Conservation (phyloP, 1,284 basidiomycete genomes). For the Chiua sp. region DNA sequence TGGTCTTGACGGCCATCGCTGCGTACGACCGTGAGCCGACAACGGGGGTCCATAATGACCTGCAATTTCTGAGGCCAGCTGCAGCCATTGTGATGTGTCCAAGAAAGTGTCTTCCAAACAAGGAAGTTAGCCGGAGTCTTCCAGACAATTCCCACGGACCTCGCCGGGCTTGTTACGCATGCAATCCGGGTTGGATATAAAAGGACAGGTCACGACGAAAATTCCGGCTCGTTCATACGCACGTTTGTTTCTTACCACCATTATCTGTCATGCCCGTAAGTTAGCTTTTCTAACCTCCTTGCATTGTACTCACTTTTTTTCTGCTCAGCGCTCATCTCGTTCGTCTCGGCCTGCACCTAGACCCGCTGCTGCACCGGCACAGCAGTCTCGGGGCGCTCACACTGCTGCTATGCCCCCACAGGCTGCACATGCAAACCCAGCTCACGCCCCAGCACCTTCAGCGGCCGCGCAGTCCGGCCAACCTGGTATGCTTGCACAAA, state of each 20-base stretch:
- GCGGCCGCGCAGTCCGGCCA: slow-evolving; percentile 36
- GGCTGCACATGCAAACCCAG: slow-evolving; percentile 48
- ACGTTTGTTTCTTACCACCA: slow-evolving; percentile 27
- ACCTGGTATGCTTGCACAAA: slow-evolving; percentile 77
- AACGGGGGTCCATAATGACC: slow-evolving; percentile 8
- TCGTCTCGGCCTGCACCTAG: slow-evolving; percentile 63
- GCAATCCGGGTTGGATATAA: slow-evolving; percentile 21
- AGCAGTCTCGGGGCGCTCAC: slow-evolving; percentile 39
- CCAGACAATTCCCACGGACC: slow-evolving; percentile 20
- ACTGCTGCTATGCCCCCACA: slow-evolving; percentile 35
- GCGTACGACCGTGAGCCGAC: slow-evolving; percentile 25
- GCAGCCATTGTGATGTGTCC: slow-evolving; percentile 9
- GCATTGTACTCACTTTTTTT: slow-evolving; percentile 8
- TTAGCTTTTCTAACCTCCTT: slow-evolving; percentile 9
- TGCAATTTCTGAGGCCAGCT: slow-evolving; percentile 13
- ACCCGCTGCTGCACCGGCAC: slow-evolving; percentile 48
- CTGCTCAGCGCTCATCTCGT: slow-evolving; percentile 61
- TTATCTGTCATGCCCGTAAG: slow-evolving; percentile 64
- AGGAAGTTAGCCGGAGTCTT: background rate
- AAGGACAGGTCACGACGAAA: slow-evolving; percentile 18
- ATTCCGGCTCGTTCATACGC: slow-evolving; percentile 6
- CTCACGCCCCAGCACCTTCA: slow-evolving; percentile 47
- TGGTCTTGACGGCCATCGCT: slow-evolving; percentile 20
- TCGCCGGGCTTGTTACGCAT: slow-evolving; percentile 30
- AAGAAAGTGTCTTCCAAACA: slow-evolving; percentile 6